Conservation (phyloP, 176 grass and related monocot genomes). For the Rhynchospora pubera region DNA sequence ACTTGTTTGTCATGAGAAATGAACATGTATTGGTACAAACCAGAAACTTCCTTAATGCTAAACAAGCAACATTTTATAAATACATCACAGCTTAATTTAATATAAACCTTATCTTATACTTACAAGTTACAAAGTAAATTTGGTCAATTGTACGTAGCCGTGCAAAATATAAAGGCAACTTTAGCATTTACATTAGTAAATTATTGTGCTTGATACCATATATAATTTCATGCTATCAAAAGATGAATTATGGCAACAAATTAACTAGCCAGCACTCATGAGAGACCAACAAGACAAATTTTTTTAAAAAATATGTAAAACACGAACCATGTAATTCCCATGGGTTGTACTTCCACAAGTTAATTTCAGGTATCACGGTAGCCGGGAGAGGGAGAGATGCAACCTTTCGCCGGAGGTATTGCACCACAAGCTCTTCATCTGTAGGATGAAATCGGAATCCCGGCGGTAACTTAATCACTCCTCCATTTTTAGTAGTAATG, state of each 20-base stretch:
- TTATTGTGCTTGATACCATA: background rate
- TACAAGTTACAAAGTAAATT: background rate
- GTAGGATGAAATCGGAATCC: conserved; percentile 86
- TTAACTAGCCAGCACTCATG: background rate
- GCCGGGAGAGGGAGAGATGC: conserved; percentile 54
- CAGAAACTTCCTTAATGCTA: background rate
- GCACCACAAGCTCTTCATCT: conserved; percentile 66
- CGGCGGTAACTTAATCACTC: conserved; percentile 42
- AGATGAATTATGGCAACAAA: background rate
- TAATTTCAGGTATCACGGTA: conserved; percentile 59
- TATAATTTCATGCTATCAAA: background rate
- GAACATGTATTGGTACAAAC: background rate
- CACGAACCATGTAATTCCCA: conserved; percentile 58
- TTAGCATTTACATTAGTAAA: background rate
- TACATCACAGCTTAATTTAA: background rate
- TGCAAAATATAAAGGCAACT: background rate
- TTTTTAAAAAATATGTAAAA: too few relatives aligned
- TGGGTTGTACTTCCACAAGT: conserved; percentile 33
- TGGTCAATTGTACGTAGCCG: background rate
- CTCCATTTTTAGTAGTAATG: conserved; percentile 25
- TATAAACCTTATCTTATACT: background rate
- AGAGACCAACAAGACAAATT: too few relatives aligned
- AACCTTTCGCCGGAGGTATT: conserved; percentile 60
- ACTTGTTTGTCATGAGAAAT: background rate
- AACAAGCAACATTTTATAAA: background rate